A percentile compares a stretch with the other conserved stretches of the same genome.
phyloP scores from a whole-genome alignment of 306 rosid genomes.

The Glycine latifolia region DNA sequence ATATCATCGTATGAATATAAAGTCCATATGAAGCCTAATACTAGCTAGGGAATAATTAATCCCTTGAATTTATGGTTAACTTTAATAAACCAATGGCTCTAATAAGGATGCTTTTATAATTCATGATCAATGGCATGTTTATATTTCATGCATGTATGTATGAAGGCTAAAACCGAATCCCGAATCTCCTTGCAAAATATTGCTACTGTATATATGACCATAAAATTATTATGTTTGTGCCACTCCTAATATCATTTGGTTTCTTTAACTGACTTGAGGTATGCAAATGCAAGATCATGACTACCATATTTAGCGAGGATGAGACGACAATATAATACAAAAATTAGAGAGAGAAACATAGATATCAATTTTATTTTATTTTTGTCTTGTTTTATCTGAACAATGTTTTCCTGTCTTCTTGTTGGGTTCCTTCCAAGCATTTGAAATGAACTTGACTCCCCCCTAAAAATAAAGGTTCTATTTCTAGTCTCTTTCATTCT shows the following conservation, averaged over 20 bases:
- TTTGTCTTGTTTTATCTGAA: constrained; percentile 16
- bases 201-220: background rate
- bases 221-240: background rate
- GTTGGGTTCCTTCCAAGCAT: constrained; percentile 17
- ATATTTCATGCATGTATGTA: constrained; percentile 15
- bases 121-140: background rate
- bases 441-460: constrained; percentile 7
- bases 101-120: background rate
- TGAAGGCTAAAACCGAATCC: background rate
- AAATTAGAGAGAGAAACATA: background rate
- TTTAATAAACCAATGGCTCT: constrained; percentile 21
- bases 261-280: background rate
- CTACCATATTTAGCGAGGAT: background rate
- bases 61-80: constrained; percentile 5
- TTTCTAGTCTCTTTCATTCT: constrained; percentile 47
- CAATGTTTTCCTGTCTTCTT: background rate
- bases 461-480: constrained; percentile 32
- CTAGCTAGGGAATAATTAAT: constrained; percentile 4
- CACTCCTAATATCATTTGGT: background rate
- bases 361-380: background rate
- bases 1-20: constrained; percentile 1
- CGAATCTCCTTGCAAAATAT: background rate
- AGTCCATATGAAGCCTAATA: background rate
- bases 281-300: constrained; percentile 4
- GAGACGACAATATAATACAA: background rate